phyloP scores from a whole-genome alignment of 306 rosid genomes.

The Gleditsia sinensis region DNA sequence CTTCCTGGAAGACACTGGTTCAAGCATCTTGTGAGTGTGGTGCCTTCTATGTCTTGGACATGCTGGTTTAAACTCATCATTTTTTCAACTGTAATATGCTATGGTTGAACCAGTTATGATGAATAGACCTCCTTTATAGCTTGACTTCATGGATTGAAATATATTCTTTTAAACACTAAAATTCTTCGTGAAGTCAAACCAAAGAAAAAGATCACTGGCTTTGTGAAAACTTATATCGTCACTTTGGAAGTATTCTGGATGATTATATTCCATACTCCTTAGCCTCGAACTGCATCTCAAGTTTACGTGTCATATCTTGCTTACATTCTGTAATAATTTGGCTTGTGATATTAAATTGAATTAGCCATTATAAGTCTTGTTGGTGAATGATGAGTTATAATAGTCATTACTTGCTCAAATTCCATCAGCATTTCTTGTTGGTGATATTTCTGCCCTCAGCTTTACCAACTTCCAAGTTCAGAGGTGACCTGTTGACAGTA shows the following conservation, averaged over 20 bases:
- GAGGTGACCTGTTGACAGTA: neutral
- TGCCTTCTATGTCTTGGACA: slow-evolving; percentile 8
- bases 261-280: neutral
- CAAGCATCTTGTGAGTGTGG: slow-evolving; percentile 84
- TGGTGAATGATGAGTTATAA: no score
- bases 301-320: no score
- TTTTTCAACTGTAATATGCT: neutral
- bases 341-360: no score
- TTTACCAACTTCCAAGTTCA: neutral
- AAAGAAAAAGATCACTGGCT: neutral
- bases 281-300: neutral
- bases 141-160: no score
- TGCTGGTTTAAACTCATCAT: neutral
- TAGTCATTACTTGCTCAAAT: neutral
- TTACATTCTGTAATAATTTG: no score
- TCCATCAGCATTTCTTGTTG: neutral
- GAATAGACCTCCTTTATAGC: neutral
- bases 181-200: no score
- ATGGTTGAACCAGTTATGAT: neutral
- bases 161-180: no score
- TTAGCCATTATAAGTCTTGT: no score
- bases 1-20: slow-evolving; percentile 72
- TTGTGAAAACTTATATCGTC: neutral
- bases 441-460: neutral
- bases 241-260: neutral